These are phyloP conservation scores for Hypoxylon sp. DNA, from an alignment of 2,329 filamentous ascomycete genomes.

Conservation along the genomic window DNA sequence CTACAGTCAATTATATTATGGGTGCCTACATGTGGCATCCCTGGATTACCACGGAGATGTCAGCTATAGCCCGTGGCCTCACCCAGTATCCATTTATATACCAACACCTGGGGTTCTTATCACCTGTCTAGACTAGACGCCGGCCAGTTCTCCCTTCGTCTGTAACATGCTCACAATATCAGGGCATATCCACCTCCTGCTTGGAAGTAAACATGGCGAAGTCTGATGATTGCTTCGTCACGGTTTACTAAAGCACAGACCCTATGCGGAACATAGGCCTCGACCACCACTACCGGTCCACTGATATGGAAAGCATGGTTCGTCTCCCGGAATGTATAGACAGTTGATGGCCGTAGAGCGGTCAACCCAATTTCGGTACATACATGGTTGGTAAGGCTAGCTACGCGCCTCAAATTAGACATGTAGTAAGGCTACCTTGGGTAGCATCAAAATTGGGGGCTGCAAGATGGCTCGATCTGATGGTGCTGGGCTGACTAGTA, in stretches of 20 bases:
- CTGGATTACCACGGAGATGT: slow-evolving; percentile 3
- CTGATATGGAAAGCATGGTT: slow-evolving; percentile 18
- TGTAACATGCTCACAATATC: slow-evolving; percentile 11
- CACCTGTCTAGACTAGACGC: not conserved
- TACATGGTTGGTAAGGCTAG: slow-evolving; percentile 30
- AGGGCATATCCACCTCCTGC: slow-evolving; percentile 7
- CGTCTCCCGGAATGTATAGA: slow-evolving; percentile 13
- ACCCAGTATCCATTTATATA: slow-evolving; percentile 18
- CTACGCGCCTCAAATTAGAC: slow-evolving; percentile 23
- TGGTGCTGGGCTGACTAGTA: slow-evolving; percentile 32
- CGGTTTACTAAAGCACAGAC: slow-evolving; percentile 23
- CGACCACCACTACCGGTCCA: slow-evolving; percentile 6
- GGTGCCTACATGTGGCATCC: slow-evolving; percentile 11
- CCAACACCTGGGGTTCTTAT: not conserved
- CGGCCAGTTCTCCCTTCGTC: not conserved
- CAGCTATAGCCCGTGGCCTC: slow-evolving; percentile 26
- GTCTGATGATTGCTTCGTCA: slow-evolving; percentile 25
- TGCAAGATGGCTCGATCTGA: slow-evolving; percentile 30
- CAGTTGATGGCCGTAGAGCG: slow-evolving; percentile 7
- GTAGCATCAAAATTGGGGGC: slow-evolving; percentile 37
- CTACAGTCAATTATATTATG: slow-evolving; percentile 8
- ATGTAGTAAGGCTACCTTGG: slow-evolving; percentile 33
- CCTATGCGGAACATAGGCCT: slow-evolving; percentile 13
- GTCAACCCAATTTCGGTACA: slow-evolving; percentile 17
- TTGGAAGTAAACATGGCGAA: slow-evolving; percentile 9